These are phyloP conservation scores for Tephrocybe rancida DNA, from an alignment of 768 basidiomycete species.

Conservation along the genomic window DNA sequence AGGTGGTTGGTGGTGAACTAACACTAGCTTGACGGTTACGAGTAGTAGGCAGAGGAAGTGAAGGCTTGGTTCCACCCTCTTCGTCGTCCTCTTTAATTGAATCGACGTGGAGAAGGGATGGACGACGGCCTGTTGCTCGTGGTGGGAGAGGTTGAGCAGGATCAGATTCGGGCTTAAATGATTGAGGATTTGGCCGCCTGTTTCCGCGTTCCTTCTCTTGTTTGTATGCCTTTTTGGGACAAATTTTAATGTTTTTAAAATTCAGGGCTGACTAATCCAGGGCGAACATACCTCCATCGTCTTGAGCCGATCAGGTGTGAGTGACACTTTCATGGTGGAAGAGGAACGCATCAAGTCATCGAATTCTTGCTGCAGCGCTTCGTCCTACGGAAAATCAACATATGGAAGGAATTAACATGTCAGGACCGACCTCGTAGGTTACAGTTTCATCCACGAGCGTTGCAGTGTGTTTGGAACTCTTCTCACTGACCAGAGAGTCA, in stretches of 20 bases:
- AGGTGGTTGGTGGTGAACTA: slow-evolving; percentile 38
- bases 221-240: slow-evolving; percentile 61
- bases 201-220: slow-evolving; percentile 62
- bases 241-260: slow-evolving; percentile 21
- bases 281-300: slow-evolving; percentile 82
- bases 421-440: slow-evolving; percentile 36
- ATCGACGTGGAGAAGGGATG: slow-evolving; percentile 57
- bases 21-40: slow-evolving; percentile 51
- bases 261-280: slow-evolving; percentile 34
- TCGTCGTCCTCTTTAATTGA: slow-evolving; percentile 74
- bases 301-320: slow-evolving; percentile 91
- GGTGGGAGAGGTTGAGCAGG: slow-evolving; percentile 30
- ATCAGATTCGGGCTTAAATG: slow-evolving; percentile 37
- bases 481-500: slow-evolving; percentile 55
- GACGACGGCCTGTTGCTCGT: slow-evolving; percentile 36
- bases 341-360: slow-evolving; percentile 91
- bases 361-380: slow-evolving; percentile 74
- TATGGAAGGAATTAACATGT: slow-evolving; percentile 7
- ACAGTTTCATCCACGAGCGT: slow-evolving; percentile 29
- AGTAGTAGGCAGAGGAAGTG: slow-evolving; percentile 17
- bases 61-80: slow-evolving; percentile 36
- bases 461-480: slow-evolving; percentile 36
- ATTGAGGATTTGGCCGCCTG: slow-evolving; percentile 38
- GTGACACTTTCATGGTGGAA: slow-evolving; percentile 92
- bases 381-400: slow-evolving; percentile 43